A percentile compares a stretch with the other conserved stretches of the same genome.
Evolutionary conservation across 305 asterid species (phyloP).

Genomic region (Fraxinus platypoda): DNA sequence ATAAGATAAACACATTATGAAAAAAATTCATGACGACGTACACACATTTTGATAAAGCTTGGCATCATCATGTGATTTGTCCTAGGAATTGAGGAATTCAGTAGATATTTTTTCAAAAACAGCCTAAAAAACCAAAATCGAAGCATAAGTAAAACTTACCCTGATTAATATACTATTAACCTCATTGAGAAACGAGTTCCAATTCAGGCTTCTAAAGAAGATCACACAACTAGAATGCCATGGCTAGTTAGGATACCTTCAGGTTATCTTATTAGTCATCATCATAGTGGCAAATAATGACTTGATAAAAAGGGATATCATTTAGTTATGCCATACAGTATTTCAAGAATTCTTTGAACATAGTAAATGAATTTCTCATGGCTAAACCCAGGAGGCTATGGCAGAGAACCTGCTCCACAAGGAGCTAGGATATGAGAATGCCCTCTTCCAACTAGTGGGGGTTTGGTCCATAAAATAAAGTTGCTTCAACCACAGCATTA

Average conservation of each 20-base stretch:
- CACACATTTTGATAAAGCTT: background rate
- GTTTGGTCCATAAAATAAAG: background rate
- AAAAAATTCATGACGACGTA: background rate
- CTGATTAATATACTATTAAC: background rate
- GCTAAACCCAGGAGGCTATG: slow-evolving; percentile 29
- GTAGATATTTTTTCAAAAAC: background rate
- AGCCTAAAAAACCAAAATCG: background rate
- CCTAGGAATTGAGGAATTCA: background rate
- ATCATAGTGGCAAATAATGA: background rate
- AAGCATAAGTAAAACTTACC: too few species aligned
- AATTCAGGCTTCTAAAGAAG: background rate
- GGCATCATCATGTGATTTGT: background rate
- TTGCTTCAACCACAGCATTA: slow-evolving; percentile 13
- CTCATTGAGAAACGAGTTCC: background rate
- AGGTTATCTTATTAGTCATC: background rate
- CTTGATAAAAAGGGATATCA: background rate
- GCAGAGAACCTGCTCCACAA: slow-evolving; percentile 35
- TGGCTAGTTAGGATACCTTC: background rate
- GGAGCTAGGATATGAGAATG: slow-evolving; percentile 33
- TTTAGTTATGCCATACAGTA: background rate
- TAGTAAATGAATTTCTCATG: slow-evolving; percentile 30
- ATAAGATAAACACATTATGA: background rate
- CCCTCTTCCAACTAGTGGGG: slow-evolving; percentile 11
- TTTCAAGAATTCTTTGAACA: background rate
- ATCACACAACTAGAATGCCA: background rate